Evolutionary conservation across 345 rosid species (phyloP).

Genomic region (Euclidium syriacum): DNA sequence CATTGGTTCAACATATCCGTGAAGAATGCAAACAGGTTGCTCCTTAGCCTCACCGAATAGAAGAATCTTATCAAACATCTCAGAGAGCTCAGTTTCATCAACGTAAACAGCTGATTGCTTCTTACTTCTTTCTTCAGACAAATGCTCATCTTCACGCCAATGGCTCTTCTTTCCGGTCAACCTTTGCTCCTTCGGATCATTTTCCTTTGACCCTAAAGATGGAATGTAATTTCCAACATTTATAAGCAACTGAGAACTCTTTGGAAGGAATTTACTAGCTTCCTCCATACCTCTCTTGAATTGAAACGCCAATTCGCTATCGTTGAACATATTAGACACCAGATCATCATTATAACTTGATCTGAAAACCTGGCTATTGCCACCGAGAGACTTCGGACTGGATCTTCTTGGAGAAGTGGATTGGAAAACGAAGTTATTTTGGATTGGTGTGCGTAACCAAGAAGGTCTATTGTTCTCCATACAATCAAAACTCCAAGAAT

Average conservation of each 20-base stretch:
- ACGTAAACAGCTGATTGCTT: conserved; percentile 46
- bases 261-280: conserved; percentile 75
- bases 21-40: conserved; percentile 26
- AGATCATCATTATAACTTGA: conserved; percentile 34
- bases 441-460: conserved; percentile 29
- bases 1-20: conserved; percentile 4
- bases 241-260: conserved; percentile 32
- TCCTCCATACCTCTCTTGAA: conserved; percentile 71
- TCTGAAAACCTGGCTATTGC: conserved; percentile 26
- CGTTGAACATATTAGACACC: conserved; percentile 33
- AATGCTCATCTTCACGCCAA: conserved; percentile 39
- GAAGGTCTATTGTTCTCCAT: conserved; percentile 31
- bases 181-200: background rate
- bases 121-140: conserved; percentile 50
- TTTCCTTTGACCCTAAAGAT: background rate
- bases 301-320: conserved; percentile 38
- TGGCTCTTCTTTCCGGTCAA: conserved; percentile 45
- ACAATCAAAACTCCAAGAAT: conserved; percentile 40
- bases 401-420: conserved; percentile 28
- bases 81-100: conserved; percentile 46
- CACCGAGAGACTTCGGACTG: conserved; percentile 6
- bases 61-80: conserved; percentile 59
- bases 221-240: conserved; percentile 27
- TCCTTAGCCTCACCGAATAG: conserved; percentile 21
- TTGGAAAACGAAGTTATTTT: conserved; percentile 40